Evolutionary conservation across 306 rosid species (phyloP), one percentile per base, ranked within the genome.

Genomic region (Prinsepia uniflora): DNA sequence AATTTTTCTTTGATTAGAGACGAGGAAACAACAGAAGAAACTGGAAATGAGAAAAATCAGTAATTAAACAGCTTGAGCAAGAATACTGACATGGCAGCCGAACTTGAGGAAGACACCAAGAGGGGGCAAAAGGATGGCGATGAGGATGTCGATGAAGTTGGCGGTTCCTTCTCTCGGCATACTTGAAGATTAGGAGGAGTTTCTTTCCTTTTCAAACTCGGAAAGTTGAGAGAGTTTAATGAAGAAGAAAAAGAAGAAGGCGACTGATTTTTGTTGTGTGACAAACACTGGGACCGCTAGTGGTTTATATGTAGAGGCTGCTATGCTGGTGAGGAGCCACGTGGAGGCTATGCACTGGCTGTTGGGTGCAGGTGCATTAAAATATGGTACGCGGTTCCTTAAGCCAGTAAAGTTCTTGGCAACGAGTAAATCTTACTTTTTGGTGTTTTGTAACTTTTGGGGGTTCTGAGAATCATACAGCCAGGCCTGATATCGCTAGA

Each of bases 91-190:
- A 14, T 86, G 7, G 88, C 96, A 89, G 14, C 90, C 97, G 63
- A 42, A 92, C 81, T 84, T 92, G 86, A 92, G 91, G 81, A 91
- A 91, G 65, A 91, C 97, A 3, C 97, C 97, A 6, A 91, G 93
- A 74, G 97, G 97, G 47, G 97, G 97, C 70, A 91, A 77, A 52
- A 91, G 43, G 81, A 91, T 87, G 69, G 97, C 97, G 10, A 91
- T 34, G 20, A 92, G 9, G 71, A 92, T 89, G 74, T 92, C 97
- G 34, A 92, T 7, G 81, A 82, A 92, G 78, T 36, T 89, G 0
- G 72, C 72, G 7, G 85, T 84, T 46, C 93, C 83, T 20, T 50
- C 65, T 0, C 83, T 68, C 82, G 85, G 71, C 89, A 85, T 79
- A 34, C 65, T 53, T 17, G 64, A 13, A 41, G 20, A 10, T 44